Evolutionary conservation across 192 early-diverging fungal genomes (phyloP), one percentile per base, ranked within the genome.

Genomic region (Jimgerdemannia lactiflua): DNA sequence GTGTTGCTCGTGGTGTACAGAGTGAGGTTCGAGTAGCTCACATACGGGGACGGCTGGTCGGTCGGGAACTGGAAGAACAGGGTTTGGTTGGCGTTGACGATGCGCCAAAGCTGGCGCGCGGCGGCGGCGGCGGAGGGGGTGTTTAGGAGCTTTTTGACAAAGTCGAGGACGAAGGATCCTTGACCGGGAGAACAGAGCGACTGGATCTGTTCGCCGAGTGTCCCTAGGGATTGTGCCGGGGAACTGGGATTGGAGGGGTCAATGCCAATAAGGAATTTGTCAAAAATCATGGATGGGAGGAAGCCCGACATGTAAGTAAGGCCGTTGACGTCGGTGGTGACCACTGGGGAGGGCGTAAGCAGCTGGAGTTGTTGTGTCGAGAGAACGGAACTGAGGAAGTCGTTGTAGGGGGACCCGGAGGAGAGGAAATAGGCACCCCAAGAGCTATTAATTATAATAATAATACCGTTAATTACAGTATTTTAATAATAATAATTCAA

Each of bases 261-360:
- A 54, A 43, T 67, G 19, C 64, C 72, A 11, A 76, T 39, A 4
- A 82, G 72, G 43, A 70, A 79, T 43, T 82, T 82, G 19, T 82
- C 81, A 74, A 82, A 82, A 14, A 82, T 78, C 74, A 82, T 78
- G 41, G 77, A 79, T 7, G 77, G 81, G 59, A 76, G 77, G 64
- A 82, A 82, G 0, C 81, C 77, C 3, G 77, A 78, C 44, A 82
- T 71, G 64, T 73, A 82, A 3, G 70, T 66, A 3, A 78, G 71
- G 0, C 81, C 81, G 0, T 64, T 73, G 14, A 64, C 63, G 63
- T 73, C 72, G 19, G 72, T 73, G 64, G 42, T 67, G 14, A 64
- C 44, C 4, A 67, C 65, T 6, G 72, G 72, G 11, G 72, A 65
- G 20, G 72, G 72, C 10, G 72, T 73, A 0, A 73, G 39, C n/a